Evolutionary conservation across 2,329 filamentous ascomycete species (phyloP).

Genomic region (Ascomycota sp.): DNA sequence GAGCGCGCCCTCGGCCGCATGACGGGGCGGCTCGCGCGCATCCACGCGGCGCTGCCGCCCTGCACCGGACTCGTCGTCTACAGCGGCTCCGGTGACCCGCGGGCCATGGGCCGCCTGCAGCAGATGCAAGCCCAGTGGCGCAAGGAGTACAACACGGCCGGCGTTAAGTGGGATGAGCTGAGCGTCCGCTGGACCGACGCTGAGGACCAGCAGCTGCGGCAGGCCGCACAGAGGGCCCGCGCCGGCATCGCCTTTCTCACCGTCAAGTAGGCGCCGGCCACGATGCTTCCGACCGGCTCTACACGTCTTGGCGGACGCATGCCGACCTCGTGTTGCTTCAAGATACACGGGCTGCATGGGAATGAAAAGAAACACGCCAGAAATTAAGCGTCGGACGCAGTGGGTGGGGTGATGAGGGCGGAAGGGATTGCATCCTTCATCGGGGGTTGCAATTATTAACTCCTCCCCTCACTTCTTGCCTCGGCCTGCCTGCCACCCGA

Average conservation of each 20-base stretch:
- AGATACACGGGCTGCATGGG: no score
- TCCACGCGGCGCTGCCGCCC: conserved; percentile 37
- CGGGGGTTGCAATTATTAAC: no score
- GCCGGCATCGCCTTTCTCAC: conserved; percentile 43
- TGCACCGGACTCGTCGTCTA: conserved; percentile 46
- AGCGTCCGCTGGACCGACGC: conserved; percentile 47
- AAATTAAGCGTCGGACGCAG: no score
- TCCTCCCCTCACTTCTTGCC: no score
- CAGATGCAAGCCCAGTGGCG: conserved; percentile 38
- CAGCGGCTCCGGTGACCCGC: conserved; percentile 47
- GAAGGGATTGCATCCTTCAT: no score
- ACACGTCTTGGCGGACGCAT: no score
- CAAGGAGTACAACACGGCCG: conserved; percentile 41
- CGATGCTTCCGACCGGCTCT: no score
- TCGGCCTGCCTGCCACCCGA: no score
- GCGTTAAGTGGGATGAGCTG: conserved; percentile 45
- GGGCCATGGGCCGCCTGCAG: conserved; percentile 42
- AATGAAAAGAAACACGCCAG: no score
- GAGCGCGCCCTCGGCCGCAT: conserved; percentile 25
- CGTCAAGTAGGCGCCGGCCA: no score
- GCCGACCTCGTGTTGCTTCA: no score
- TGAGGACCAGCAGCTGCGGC: conserved; percentile 41
- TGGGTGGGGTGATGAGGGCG: no score
- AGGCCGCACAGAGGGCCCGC: conserved; percentile 34
- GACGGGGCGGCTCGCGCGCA: conserved; percentile 27